Evolutionary conservation across 345 rosid genomes (phyloP).

Genomic region (Hirschfeldia incana): DNA sequence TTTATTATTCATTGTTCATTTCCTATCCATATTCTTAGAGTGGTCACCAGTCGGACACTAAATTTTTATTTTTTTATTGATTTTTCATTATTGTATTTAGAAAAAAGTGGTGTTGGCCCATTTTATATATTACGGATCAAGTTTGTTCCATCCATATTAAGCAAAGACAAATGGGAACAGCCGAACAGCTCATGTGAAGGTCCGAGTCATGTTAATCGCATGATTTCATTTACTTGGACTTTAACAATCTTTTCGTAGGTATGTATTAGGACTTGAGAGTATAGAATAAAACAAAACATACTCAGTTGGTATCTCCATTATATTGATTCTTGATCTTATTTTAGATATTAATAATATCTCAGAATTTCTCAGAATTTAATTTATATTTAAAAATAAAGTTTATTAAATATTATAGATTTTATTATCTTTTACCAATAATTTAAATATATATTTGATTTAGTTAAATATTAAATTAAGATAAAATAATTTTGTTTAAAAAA

Average conservation of each 20-base stretch:
- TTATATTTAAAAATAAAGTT: no score
- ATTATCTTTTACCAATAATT: no score
- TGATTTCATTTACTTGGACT: background rate
- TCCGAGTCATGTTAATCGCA: slow-evolving; percentile 23
- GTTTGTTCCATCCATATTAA: slow-evolving; percentile 30
- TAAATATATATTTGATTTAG: no score
- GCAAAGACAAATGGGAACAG: slow-evolving; percentile 41
- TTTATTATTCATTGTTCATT: no score
- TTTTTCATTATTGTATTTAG: slow-evolving; percentile 2
- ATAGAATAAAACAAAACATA: slow-evolving; percentile 27
- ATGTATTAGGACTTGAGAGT: slow-evolving; percentile 12
- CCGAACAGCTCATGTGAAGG: slow-evolving; percentile 36
- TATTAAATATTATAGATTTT: no score
- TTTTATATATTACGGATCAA: slow-evolving; percentile 24
- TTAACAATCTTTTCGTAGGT: slow-evolving; percentile 27
- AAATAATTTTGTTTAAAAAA: no score
- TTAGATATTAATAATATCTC: no score
- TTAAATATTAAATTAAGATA: no score
- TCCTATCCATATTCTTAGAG: no score
- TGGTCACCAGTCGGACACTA: no score
- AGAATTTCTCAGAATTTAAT: no score
- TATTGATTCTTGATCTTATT: slow-evolving; percentile 30
- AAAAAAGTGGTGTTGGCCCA: slow-evolving; percentile 23
- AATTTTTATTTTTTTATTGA: no score
- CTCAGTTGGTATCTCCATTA: slow-evolving; percentile 28